phyloP scores from a whole-genome alignment of 805 yeast genomes.

The Yarrowia osloensis region DNA sequence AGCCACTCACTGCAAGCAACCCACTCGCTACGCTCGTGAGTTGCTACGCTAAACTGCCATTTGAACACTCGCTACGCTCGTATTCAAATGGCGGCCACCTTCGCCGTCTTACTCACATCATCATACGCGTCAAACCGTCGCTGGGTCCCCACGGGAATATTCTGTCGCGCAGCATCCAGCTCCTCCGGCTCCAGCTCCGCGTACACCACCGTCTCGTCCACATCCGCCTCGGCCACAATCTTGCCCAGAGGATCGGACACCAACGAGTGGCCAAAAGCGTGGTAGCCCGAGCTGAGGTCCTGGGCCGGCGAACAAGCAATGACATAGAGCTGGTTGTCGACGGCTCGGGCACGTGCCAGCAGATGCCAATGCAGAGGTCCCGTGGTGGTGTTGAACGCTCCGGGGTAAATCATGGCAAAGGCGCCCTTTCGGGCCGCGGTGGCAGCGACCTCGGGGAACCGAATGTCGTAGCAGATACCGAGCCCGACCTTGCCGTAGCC shows the following conservation, averaged over 20 bases:
- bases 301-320: constrained; percentile 90
- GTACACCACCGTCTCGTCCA: constrained; percentile 71
- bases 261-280: constrained; percentile 83
- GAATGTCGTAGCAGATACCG: constrained; percentile 87
- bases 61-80: no score
- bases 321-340: constrained; percentile 84
- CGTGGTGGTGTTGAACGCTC: constrained; percentile 90
- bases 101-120: constrained; percentile 44
- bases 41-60: no score
- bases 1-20: no score
- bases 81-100: constrained; percentile 35
- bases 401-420: constrained; percentile 78
- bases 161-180: constrained; percentile 58
- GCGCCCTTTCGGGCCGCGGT: constrained; percentile 72
- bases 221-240: constrained; percentile 73
- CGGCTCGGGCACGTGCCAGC: constrained; percentile 80
- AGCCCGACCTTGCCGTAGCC: constrained; percentile 74
- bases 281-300: constrained; percentile 77
- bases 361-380: constrained; percentile 91
- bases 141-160: constrained; percentile 70
- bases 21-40: not conserved
- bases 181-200: constrained; percentile 69
- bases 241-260: constrained; percentile 91
- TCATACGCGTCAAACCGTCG: constrained; percentile 68
- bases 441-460: constrained; percentile 85